These are phyloP conservation scores for Aspergillus sp. DNA, from an alignment of 2,329 filamentous ascomycete genomes.

Conservation along the genomic window DNA sequence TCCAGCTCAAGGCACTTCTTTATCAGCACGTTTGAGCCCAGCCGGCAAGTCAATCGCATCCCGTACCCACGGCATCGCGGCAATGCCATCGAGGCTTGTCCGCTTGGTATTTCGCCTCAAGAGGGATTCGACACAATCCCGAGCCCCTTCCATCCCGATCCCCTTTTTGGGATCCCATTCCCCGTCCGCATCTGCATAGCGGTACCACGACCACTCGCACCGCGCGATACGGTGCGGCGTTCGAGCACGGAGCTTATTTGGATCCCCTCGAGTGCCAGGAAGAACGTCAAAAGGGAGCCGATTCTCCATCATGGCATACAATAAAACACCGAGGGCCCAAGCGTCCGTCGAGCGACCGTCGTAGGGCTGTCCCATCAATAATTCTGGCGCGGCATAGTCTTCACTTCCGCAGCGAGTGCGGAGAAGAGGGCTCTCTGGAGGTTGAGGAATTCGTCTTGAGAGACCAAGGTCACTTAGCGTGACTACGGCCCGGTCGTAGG, in stretches of 20 bases:
- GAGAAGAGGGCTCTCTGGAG: conserved; percentile 72
- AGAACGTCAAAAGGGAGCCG: conserved; percentile 85
- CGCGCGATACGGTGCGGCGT: conserved; percentile 91
- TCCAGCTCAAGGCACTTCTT: conserved; percentile 38
- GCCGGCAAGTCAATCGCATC: conserved; percentile 60
- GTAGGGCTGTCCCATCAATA: conserved; percentile 90
- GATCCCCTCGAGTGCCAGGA: conserved; percentile 64
- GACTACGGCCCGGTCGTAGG: conserved; percentile 70
- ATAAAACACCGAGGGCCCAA: conserved; percentile 86
- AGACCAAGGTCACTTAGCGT: conserved; percentile 89
- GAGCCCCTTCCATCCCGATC: conserved; percentile 61
- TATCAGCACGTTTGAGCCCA: conserved; percentile 45
- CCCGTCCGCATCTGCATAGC: conserved; percentile 72
- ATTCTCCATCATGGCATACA: conserved; percentile 91
- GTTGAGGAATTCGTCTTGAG: conserved; percentile 66
- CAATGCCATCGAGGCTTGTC: conserved; percentile 66
- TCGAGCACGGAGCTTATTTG: conserved; percentile 64
- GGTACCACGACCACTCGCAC: conserved; percentile 91
- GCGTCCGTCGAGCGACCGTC: conserved; percentile 86
- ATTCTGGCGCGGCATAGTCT: conserved; percentile 93
- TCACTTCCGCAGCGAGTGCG: conserved; percentile 90
- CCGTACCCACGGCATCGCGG: conserved; percentile 64
- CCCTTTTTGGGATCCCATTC: conserved; percentile 69
- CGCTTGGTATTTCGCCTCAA: conserved; percentile 73
- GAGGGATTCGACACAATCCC: conserved; percentile 71